Evolutionary conservation across 768 basidiomycete species (phyloP).

Genomic region (Auriculariales sp.): DNA sequence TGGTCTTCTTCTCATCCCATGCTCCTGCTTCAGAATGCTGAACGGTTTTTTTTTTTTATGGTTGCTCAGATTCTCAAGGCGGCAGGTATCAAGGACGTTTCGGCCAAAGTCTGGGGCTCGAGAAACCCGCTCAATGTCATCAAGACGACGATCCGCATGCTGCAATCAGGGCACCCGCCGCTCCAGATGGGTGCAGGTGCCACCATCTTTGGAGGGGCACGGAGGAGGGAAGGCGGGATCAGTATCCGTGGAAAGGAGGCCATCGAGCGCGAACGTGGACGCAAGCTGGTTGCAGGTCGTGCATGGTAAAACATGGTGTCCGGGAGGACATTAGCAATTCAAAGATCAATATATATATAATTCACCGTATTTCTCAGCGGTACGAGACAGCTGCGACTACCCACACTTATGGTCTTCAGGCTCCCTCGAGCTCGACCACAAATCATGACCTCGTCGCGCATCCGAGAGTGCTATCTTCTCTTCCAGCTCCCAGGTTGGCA

Average conservation of each 20-base stretch:
- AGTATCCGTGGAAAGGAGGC: constrained; percentile 57
- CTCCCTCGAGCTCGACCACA: too few relatives aligned
- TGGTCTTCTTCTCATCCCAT: neutral
- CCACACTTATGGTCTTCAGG: too few relatives aligned
- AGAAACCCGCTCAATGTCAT: constrained; percentile 75
- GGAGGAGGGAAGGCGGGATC: constrained; percentile 57
- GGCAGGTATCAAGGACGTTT: constrained; percentile 88
- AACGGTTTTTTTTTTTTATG: neutral
- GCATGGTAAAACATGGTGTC: constrained; percentile 30
- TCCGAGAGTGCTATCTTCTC: too few relatives aligned
- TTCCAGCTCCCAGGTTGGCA: too few relatives aligned
- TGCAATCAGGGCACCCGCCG: constrained; percentile 75
- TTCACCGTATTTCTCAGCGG: too few relatives aligned
- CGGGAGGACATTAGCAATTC: too few relatives aligned
- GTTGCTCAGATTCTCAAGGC: constrained; percentile 77
- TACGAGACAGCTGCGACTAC: too few relatives aligned
- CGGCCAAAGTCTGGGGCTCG: constrained; percentile 91
- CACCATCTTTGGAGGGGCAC: constrained; percentile 38
- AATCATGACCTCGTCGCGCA: too few relatives aligned
- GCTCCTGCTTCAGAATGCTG: neutral
- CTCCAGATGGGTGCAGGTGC: constrained; percentile 66
- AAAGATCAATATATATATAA: too few relatives aligned
- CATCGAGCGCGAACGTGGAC: constrained; percentile 70
- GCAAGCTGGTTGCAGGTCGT: constrained; percentile 56
- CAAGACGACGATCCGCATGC: constrained; percentile 68